phyloP scores from a whole-genome alignment of 78 protist genomes.

The Dictyostelium discoideum region DNA sequence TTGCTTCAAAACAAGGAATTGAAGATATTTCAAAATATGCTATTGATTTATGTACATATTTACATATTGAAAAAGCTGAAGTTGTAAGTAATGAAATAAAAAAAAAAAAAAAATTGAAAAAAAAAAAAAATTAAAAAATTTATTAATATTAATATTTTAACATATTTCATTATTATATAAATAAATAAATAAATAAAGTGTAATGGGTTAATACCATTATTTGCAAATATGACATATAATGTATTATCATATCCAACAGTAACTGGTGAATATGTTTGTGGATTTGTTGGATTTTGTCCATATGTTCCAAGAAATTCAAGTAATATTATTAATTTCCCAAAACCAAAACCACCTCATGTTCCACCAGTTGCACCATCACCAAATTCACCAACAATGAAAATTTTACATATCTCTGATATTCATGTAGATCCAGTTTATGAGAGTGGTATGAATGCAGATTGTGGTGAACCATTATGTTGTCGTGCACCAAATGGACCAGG shows the following conservation, averaged over 20 bases:
- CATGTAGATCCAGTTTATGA: conserved; percentile 58
- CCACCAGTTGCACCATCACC: conserved; percentile 6
- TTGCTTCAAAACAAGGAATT: background rate
- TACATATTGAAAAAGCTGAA: conserved; percentile 38
- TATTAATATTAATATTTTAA: background rate
- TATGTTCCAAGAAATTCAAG: conserved; percentile 26
- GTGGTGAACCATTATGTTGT: conserved; percentile 77
- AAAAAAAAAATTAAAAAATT: background rate
- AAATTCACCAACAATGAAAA: conserved; percentile 26
- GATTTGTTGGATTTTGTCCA: conserved; percentile 77
- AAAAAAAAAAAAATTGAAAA: too few species aligned
- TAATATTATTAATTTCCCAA: conserved; percentile 38
- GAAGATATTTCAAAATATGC: background rate
- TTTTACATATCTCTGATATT: conserved; percentile 56
- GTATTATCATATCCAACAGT: conserved; percentile 13
- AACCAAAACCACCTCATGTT: conserved; percentile 79
- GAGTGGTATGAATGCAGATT: conserved; percentile 47
- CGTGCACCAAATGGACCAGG: conserved; percentile 53
- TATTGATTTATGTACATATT: conserved; percentile 31
- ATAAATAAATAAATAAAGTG: conserved; percentile 15
- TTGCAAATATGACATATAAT: conserved; percentile 36
- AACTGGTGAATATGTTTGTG: conserved; percentile 56
- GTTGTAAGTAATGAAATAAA: conserved; percentile 42
- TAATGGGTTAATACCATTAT: conserved; percentile 49
- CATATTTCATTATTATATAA: background rate